Evolutionary conservation across 1,139 yeast genomes (phyloP), one percentile per base, ranked within the genome.

Genomic region (Pichia cactophila): DNA sequence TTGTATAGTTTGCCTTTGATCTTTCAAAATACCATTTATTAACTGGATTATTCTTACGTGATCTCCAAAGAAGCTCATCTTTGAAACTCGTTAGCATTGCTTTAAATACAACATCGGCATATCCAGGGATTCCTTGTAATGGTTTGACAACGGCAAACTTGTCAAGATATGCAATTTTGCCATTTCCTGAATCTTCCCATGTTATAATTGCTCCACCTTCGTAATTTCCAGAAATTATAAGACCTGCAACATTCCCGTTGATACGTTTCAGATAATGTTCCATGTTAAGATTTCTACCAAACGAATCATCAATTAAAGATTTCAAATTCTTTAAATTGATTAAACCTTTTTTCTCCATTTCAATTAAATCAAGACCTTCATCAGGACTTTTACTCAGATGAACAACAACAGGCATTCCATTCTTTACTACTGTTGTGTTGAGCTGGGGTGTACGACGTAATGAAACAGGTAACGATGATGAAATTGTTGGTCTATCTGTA

Each of bases 1-100:
- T 60, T 45, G 77, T 74, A 51, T 80, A 65, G 28, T 86, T 80
- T 0, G 96, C 96, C 38, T 76, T 72, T 45, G 96, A 84, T 55
- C 98, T 73, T 60, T 92, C 97, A 66, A 90, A 92, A 64, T 92
- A 92, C 98, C 98, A 92, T 60, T 89, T 89, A 69, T 92, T 92
- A 5, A 92, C 97, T 0, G 97, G 96, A 62, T 92, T 92, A 50
- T 69, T 76, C 54, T 77, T 77, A 47, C 96, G 71, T 2, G 97
- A 89, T 59, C 98, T 75, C 98, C 98, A 92, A 1, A 92, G 69
- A 20, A 92, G 66, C 61, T 87, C 96, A 14, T 75, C 66, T 0
- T 88, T 87, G 61, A 83, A 90, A 47, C 78, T 80, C 47, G 71
- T 70, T 10, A 80, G 69, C 70, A 92, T 80, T 14, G 86, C 75